Evolutionary conservation across 2,329 filamentous ascomycete species (phyloP), one percentile per base, ranked within the genome.

Genomic region (Xylaria sp.): DNA sequence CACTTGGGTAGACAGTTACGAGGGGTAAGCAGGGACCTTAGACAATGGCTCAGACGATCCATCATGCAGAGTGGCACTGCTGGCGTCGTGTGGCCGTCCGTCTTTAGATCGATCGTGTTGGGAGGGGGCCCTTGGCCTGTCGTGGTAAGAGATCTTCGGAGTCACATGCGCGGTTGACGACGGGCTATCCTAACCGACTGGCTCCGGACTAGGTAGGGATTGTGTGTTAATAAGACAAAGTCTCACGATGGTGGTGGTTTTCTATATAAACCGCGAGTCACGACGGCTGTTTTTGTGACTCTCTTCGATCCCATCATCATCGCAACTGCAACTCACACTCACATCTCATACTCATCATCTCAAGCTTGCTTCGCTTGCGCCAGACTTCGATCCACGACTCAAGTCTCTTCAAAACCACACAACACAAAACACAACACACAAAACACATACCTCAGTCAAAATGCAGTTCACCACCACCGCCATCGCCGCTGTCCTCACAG

Each of bases 381-480:
- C 10, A 52, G 23, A 50, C 16, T 18, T 16, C n/a, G 7, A 42
- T 42, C 13, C 2, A 52, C 42, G 10, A 57, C 52, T 54, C 11
- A 13, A 54, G 23, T 34, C 46, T 44, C 23, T 37, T 7, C 35
- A 59, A 54, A 37, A 19, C 23, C 34, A 13, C n/a, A 30, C 34
- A 50, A 1, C 35, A 51, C 11, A 58, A 56, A 54, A 1, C 16
- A 16, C 16, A 16, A 16, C 2, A 23, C 23, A 23, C 4, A 2
- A 23, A 2, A 23, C 23, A 23, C 23, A 23, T 23, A 23, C 23
- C 23, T 23, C 23, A 3, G 23, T 55, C 64, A 72, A 67, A 54
- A 74, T 81, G 78, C 57, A 76, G 64, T 67, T 72, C 68, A 66
- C 62, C 62, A 69, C 59, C 64, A 39, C 67, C 62, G 19, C 69